Evolutionary conservation across 1,139 yeast species (phyloP), one percentile per base, ranked within the genome.

Genomic region (Magnusiomyces tetraspermus): DNA sequence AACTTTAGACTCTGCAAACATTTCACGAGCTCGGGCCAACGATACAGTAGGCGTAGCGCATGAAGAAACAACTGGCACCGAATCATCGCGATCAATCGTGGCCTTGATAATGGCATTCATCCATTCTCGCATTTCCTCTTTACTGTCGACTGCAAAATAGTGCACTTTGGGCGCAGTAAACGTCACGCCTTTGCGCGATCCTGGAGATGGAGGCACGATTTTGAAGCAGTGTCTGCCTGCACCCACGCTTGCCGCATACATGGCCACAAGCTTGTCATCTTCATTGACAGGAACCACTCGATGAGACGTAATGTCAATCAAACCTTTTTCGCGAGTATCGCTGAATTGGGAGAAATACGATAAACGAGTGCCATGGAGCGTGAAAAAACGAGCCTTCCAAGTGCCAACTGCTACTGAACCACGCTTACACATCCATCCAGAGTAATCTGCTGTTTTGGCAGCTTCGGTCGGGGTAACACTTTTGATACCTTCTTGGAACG

Each of bases 121-220:
- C 99, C 99, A 92, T 1, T 79, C 80, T 64, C 96, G 77, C 96
- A 92, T 85, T 58, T 90, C 97, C 50, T 88, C 96, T 55, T 77
- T 80, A 0, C 88, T 77, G 54, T 92, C 97, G 38, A 90, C 97
- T 0, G 97, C 97, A 75, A 92, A 94, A 67, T 84, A 92, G 64
- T 92, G 98, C 2, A 90, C 86, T 60, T 89, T 87, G 36, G 96
- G 98, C 60, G 90, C 96, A 0, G 99, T 94, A 66, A 94, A 94
- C 0, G 96, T 90, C 54, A 92, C 78, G 0, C 97, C 97, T 69
- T 90, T 92, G 60, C 84, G 83, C 57, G 92, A 86, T 0, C 99
- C 99, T 0, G 98, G 98, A 0, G 95, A 96, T 0, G 99, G 99
- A 3, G 99, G 99, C 1, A 90, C 82, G 17, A 92, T 68, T 67